These are phyloP conservation scores for Gossypium raimondii DNA, from an alignment of 345 rosid species.

Conservation along the genomic window DNA sequence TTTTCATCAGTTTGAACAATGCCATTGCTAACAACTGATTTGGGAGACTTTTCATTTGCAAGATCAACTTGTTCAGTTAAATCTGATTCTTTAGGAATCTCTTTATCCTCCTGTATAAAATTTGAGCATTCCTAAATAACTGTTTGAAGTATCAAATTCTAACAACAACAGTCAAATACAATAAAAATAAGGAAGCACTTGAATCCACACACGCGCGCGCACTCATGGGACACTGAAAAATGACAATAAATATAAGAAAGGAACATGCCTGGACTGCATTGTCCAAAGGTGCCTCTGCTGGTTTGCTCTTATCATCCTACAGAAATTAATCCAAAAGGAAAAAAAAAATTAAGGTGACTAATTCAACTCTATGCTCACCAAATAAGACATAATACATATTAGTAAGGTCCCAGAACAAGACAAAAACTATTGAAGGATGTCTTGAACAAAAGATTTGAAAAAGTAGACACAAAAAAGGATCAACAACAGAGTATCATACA, in stretches of 20 bases:
- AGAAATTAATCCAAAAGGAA: not conserved
- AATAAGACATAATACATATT: not conserved
- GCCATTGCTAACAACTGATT: conserved; percentile 65
- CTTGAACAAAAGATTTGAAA: conserved; percentile 9
- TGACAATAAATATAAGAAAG: not conserved
- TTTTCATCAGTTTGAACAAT: conserved; percentile 37
- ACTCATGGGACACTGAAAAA: not conserved
- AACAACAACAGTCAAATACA: not conserved
- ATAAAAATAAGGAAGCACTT: not conserved
- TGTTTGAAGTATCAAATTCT: conserved; percentile 13
- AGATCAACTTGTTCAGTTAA: conserved; percentile 42
- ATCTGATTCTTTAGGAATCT: conserved; percentile 34
- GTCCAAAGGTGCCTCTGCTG: conserved; percentile 18
- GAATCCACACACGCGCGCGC: not conserved
- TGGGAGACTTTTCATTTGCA: conserved; percentile 47
- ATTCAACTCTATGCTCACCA: not conserved
- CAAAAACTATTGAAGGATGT: not conserved
- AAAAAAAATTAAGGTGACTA: conserved; percentile 4
- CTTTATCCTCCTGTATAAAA: conserved; percentile 42
- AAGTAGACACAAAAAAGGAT: not conserved
- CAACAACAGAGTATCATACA: not conserved
- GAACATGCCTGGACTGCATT: conserved; percentile 41
- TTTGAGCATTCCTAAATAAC: conserved; percentile 11
- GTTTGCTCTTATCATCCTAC: conserved; percentile 38
- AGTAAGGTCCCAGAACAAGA: not conserved